phyloP scores from a whole-genome alignment of 2,329 filamentous ascomycete species.

The Xylariaceae sp. region DNA sequence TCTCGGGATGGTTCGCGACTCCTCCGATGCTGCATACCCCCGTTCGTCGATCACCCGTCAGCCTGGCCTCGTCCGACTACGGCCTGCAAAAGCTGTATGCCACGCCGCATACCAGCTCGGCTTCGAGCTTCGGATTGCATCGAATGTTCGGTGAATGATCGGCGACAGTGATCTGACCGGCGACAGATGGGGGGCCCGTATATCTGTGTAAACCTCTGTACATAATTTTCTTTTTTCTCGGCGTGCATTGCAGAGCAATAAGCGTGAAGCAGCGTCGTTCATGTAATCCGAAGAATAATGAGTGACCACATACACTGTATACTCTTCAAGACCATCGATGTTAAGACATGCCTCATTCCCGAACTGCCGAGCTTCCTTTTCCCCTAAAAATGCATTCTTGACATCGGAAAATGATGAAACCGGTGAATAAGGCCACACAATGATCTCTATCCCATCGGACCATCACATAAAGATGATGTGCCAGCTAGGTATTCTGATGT shows the following conservation, averaged over 20 bases:
- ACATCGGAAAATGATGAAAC: constrained; percentile 1
- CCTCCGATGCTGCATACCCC: constrained; percentile 6
- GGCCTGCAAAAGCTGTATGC: constrained; percentile 10
- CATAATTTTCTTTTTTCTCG: constrained; percentile 1
- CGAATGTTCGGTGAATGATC: constrained; percentile 6
- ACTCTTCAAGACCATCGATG: not conserved
- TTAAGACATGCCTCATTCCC: constrained; percentile 7
- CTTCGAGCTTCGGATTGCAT: constrained; percentile 14
- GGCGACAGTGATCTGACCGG: constrained; percentile 1
- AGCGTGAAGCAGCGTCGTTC: not conserved
- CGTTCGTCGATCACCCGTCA: not conserved
- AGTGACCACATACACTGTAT: constrained; percentile 2
- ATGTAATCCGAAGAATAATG: constrained; percentile 5
- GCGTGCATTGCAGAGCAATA: not conserved
- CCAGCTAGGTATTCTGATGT: not conserved
- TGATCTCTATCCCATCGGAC: too few relatives aligned
- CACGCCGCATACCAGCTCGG: constrained; percentile 4
- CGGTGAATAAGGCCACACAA: too few relatives aligned
- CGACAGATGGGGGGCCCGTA: not conserved
- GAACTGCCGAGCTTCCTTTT: constrained; percentile 2
- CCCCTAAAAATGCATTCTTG: not conserved
- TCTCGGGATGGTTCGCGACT: constrained; percentile 6
- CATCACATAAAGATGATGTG: not conserved
- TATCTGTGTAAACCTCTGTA: constrained; percentile 3
- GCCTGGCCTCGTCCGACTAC: constrained; percentile 6